Evolutionary conservation across 495 filamentous ascomycete genomes (phyloP).

Genomic region (Penicillium flavigenum): DNA sequence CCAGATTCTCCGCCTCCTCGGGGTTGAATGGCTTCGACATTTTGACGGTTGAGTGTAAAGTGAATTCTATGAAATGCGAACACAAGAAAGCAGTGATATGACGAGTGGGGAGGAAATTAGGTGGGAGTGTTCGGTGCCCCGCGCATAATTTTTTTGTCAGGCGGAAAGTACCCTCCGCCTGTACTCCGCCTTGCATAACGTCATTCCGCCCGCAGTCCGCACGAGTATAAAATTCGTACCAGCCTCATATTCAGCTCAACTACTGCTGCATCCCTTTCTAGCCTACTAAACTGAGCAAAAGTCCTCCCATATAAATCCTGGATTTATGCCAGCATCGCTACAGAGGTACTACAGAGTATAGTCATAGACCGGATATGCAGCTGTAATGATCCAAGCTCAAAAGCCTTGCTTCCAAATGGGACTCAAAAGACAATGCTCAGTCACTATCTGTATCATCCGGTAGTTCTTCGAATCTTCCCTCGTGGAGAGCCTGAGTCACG

Average conservation of each 20-base stretch:
- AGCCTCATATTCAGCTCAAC: neutral
- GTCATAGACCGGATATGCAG: neutral
- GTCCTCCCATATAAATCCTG: neutral
- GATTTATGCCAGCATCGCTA: neutral
- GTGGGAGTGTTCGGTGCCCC: constrained; percentile 26
- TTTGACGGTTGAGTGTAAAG: constrained; percentile 20
- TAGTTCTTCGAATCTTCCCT: constrained; percentile 77
- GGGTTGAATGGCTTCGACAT: constrained; percentile 59
- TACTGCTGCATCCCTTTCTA: neutral
- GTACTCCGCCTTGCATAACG: constrained; percentile 22
- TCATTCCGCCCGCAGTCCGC: constrained; percentile 23
- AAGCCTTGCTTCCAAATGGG: neutral
- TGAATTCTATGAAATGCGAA: constrained; percentile 1
- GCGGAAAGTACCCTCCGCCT: constrained; percentile 26
- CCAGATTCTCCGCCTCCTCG: constrained; percentile 71
- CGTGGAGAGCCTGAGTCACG: constrained; percentile 67
- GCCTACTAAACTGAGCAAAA: neutral
- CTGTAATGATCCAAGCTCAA: neutral
- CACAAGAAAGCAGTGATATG: constrained; percentile 12
- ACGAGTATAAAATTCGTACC: constrained; percentile 1
- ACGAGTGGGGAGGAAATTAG: constrained; percentile 12
- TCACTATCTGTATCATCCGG: constrained; percentile 47
- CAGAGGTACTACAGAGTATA: neutral
- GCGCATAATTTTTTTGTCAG: constrained; percentile 41
- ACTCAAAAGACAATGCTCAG: constrained; percentile 14